Base-by-base conservation (phyloP, 2,329 filamentous ascomycete genomes). In the Xylogone sp. region DNA sequence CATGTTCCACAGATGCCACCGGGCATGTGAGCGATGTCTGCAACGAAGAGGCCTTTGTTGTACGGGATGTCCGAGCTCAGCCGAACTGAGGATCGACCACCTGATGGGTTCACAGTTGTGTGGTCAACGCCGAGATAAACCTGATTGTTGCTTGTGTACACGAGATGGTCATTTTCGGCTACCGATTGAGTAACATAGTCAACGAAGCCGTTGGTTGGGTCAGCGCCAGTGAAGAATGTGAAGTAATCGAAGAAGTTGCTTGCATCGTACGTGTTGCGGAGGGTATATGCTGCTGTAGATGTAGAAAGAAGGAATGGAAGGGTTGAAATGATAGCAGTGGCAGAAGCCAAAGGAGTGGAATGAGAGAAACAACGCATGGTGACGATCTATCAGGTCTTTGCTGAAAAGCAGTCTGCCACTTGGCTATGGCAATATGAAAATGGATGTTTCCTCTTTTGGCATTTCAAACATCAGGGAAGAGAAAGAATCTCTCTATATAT, bases 121-220 rank as follows among this genome's bases (percentile, higher is more conserved):
- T 78, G 70, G 68, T 91, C 87, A 42, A 87, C 84, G 42, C 87
- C 87, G 55, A 90, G 78, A 66, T 84, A 86, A 60, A 90, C 72
- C 55, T 75, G 75, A 48, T 73, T 72, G 53, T 79, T 72, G 46
- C 73, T 67, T 56, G 75, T 79, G 55, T 78, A 78, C 55, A 85
- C 82, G 9, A 90, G 74, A 18, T 79, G 78, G 29, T 70, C 65
- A 18, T 65, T 64, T 51, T 77, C 75, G 50, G 88, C 88, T 13
- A 69, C 4, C 67, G 69, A 2, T 61, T 62, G 45, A 59, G 61
- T 62, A 19, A 62, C 58, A 39, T 74, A 66, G 49, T 72, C 66
- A 46, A 73, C 62, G 12, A 55, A 55, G 21, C 61, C 61, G 8
- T 54, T 13, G 7, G 60, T 61, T 20, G 58, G 58, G 21, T 62